Base-by-base conservation (phyloP, 768 basidiomycete species). In the Coprinopsis strossmayeri region DNA sequence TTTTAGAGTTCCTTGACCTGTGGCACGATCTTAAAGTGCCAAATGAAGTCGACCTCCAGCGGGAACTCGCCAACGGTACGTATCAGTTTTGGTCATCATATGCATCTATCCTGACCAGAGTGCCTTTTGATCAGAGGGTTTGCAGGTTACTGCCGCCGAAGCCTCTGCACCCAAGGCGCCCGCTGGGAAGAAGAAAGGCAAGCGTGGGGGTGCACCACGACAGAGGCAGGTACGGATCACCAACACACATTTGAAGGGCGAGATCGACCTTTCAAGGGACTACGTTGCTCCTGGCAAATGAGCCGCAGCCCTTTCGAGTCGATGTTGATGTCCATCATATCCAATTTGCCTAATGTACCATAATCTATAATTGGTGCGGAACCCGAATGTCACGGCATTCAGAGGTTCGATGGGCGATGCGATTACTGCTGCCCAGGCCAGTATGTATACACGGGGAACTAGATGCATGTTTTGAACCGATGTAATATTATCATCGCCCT, bases 11-110 rank as follows among this genome's bases (percentile, higher is more conserved):
- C 60, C 69, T 76, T 45, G 87, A 92, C 56, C 67, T 94, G 15
- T 95, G 93, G 92, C 88, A 90, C 63, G 74, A 76, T 2, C 71
- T 93, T 15, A 83, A 81, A 57, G 86, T 92, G 1, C 92, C 92
- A 1, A 87, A 87, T 46, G 89, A 91, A 35, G 87, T 87, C 21
- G 90, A 93, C 58, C 66, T 95, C 2, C 71, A 86, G 48, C 82
- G 77, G 58, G 81, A 89, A 50, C 78, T 95, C 39, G 79, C 81
- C 5, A 82, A 81, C 50, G 86, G 87, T 87, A 61, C 51, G 67
- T 58, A 25, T 12, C 34, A 37, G 18, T 7, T 24, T 38, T 26
- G 13, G 15, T 43, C 42, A 24, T 49, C 24, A 17, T 38, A 53
- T 37, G 48, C 18, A 34, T 45, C 39, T 27, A 45, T 54, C 17